Evolutionary conservation across 495 filamentous ascomycete species (phyloP).

Genomic region (Geoglossum glabrum): DNA sequence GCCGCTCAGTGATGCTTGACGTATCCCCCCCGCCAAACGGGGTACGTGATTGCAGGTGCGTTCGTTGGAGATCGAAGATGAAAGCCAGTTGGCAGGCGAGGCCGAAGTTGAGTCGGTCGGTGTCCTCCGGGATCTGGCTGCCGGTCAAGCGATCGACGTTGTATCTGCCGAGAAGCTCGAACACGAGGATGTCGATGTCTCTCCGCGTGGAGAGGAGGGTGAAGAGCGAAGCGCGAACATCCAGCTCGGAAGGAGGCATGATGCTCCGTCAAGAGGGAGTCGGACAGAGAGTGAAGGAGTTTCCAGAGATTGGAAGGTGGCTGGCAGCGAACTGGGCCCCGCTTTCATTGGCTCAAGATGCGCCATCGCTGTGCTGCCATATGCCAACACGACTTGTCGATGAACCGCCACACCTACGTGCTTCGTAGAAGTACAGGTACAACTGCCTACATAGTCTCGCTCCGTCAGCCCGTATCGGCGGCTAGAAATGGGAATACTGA

Average conservation of each 20-base stretch:
- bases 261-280: not conserved
- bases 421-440: no score
- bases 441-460: no score
- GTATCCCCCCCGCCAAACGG: not conserved
- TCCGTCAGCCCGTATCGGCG: no score
- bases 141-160: not conserved
- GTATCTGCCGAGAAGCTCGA: not conserved
- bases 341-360: no score
- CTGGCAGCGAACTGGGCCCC: no score
- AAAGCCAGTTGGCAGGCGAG: not conserved
- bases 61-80: not conserved
- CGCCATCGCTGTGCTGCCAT: no score
- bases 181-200: not conserved
- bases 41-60: not conserved
- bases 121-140: not conserved
- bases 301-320: no score
- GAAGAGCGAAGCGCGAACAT: not conserved
- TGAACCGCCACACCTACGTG: no score
- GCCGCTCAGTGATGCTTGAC: not conserved
- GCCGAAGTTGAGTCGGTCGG: not conserved
- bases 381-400: no score
- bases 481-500: no score
- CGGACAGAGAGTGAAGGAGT: not conserved
- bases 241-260: not conserved
- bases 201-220: not conserved